Conservation (phyloP, 2,329 filamentous ascomycete species). For the Colletotrichum gloeosporioides region DNA sequence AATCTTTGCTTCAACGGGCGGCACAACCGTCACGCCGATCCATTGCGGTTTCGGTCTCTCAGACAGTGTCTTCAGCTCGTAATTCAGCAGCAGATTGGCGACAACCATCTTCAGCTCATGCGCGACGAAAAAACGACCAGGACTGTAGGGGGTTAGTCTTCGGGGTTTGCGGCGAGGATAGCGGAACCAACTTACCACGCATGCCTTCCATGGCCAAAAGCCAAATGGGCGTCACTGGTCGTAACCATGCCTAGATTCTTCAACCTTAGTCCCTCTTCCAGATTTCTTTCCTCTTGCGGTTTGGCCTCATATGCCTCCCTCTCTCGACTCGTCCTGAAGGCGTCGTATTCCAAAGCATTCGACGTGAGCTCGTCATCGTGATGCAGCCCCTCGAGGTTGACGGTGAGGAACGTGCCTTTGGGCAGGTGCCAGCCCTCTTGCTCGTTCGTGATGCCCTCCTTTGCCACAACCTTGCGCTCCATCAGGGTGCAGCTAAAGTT, state of each 20-base stretch:
- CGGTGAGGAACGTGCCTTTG: slow-evolving; percentile 45
- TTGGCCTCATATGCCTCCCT: slow-evolving; percentile 42
- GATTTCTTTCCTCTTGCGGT: slow-evolving; percentile 29
- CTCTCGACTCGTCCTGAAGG: slow-evolving; percentile 52
- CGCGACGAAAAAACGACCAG: slow-evolving; percentile 61
- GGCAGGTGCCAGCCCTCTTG: slow-evolving; percentile 51
- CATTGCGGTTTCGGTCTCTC: slow-evolving; percentile 45
- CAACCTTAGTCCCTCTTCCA: slow-evolving; percentile 34
- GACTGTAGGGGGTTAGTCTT: slow-evolving; percentile 31
- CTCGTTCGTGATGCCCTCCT: slow-evolving; percentile 39
- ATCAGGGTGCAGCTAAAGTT: slow-evolving; percentile 51
- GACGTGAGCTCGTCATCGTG: slow-evolving; percentile 51
- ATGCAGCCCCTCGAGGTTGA: slow-evolving; percentile 50
- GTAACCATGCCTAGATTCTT: slow-evolving; percentile 58
- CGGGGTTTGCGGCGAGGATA: no score
- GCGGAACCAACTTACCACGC: slow-evolving; percentile 38
- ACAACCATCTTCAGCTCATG: slow-evolving; percentile 62
- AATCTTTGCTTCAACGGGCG: slow-evolving; percentile 35
- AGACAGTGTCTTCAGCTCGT: slow-evolving; percentile 51
- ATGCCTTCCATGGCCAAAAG: slow-evolving; percentile 64
- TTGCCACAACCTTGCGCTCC: slow-evolving; percentile 49
- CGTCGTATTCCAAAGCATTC: slow-evolving; percentile 48
- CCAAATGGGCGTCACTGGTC: slow-evolving; percentile 54
- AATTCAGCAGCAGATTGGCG: slow-evolving; percentile 55
- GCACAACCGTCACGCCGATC: slow-evolving; percentile 49